Conservation (phyloP, 495 filamentous ascomycete genomes). For the Penicillium salamii region DNA sequence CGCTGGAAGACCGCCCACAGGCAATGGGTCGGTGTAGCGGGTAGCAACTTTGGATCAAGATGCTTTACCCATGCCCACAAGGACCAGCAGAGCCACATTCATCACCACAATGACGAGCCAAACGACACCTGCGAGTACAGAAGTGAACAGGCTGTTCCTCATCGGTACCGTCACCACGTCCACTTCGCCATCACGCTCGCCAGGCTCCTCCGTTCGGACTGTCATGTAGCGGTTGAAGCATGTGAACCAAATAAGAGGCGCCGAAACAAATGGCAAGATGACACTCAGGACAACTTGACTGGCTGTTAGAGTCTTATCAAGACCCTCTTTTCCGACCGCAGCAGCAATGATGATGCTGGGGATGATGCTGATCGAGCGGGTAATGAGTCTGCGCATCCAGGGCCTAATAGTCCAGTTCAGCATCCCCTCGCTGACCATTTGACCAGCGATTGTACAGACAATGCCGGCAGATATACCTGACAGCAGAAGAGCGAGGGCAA, state of each 20-base stretch:
- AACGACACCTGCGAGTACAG: conserved; percentile 53
- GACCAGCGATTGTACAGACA: conserved; percentile 79
- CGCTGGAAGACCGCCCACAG: too few relatives aligned
- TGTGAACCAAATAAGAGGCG: conserved; percentile 86
- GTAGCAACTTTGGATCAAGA: conserved; percentile 8
- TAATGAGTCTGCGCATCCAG: conserved; percentile 70
- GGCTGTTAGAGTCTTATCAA: conserved; percentile 71
- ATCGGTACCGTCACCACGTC: conserved; percentile 45
- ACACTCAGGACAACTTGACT: conserved; percentile 79
- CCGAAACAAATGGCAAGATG: conserved; percentile 76
- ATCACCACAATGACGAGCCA: conserved; percentile 70
- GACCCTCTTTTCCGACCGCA: conserved; percentile 66
- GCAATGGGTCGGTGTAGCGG: background rate
- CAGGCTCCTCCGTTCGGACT: conserved; percentile 41
- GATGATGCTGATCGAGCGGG: conserved; percentile 70
- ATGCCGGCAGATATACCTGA: conserved; percentile 76
- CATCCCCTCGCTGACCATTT: conserved; percentile 80
- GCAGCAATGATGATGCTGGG: conserved; percentile 80
- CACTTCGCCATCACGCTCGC: conserved; percentile 22
- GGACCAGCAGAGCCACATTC: conserved; percentile 70
- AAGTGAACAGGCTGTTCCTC: conserved; percentile 59
- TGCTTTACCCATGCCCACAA: conserved; percentile 59
- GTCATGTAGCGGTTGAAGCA: conserved; percentile 80
- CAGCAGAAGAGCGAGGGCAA: conserved; percentile 74
- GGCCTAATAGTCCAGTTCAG: conserved; percentile 67